Conservation (phyloP, 257 asterid genomes). For the Przewalskia tangutica region DNA sequence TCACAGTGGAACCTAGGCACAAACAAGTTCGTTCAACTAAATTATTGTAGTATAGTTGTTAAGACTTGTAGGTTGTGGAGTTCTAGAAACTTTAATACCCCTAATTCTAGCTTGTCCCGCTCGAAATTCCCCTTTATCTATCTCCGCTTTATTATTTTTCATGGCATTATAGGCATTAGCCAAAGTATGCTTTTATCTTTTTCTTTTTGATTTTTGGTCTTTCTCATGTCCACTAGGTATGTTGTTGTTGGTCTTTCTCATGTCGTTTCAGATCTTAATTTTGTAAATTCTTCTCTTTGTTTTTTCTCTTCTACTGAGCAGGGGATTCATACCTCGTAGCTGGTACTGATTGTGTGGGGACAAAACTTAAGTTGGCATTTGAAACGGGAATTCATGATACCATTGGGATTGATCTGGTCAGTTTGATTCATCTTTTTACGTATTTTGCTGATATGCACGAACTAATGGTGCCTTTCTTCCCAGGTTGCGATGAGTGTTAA, state of each 20-base stretch:
- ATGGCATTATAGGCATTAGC: background rate
- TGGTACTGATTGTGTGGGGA: constrained; percentile 97
- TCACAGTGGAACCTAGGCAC: background rate
- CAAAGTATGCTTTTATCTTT: background rate
- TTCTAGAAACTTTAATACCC: background rate
- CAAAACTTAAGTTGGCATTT: constrained; percentile 88
- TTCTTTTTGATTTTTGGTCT: background rate
- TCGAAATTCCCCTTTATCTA: background rate
- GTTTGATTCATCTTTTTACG: background rate
- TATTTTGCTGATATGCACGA: background rate
- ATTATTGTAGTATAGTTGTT: background rate
- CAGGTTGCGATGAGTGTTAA: constrained; percentile 99
- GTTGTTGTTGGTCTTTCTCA: background rate
- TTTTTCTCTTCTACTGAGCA: constrained; percentile 11
- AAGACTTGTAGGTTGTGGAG: background rate
- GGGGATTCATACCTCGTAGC: constrained; percentile 95
- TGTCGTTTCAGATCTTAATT: background rate
- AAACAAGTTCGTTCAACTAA: background rate
- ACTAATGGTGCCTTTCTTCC: constrained; percentile 5
- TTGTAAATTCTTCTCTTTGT: background rate
- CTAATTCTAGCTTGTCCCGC: background rate
- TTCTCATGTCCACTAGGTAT: background rate
- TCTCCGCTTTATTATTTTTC: background rate
- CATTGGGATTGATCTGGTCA: constrained; percentile 93
- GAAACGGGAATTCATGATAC: constrained; percentile 94